Conservation (phyloP, 2,329 filamentous ascomycete species). For the Xylaria sp. region DNA sequence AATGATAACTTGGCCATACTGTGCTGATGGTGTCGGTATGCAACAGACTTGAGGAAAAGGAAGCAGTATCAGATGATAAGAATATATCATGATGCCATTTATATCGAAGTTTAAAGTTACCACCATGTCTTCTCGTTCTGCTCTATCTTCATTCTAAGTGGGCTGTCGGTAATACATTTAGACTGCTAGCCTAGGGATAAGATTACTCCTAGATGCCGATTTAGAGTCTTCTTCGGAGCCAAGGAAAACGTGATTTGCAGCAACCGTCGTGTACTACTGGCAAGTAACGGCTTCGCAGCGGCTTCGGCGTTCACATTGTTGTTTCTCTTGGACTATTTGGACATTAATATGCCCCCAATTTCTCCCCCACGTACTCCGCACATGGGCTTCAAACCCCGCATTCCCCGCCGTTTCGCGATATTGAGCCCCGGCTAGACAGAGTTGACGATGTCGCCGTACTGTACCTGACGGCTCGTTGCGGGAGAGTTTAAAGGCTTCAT, state of each 20-base stretch:
- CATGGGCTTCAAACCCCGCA: constrained; percentile 20
- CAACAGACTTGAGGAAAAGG: too few species aligned
- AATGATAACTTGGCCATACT: too few species aligned
- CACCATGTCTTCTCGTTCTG: not conserved
- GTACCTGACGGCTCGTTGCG: not conserved
- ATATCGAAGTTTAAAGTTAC: not conserved
- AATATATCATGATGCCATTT: too few species aligned
- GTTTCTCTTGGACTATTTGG: not conserved
- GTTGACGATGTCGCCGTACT: constrained; percentile 10
- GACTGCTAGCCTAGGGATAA: not conserved
- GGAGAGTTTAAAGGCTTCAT: not conserved
- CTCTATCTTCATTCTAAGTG: not conserved
- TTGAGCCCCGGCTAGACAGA: constrained; percentile 7
- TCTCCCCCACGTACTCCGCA: constrained; percentile 1
- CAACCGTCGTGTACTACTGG: not conserved
- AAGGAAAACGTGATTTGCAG: too few species aligned
- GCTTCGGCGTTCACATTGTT: not conserved
- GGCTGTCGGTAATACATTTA: not conserved
- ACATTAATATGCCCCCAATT: not conserved
- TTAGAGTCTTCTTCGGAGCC: too few species aligned
- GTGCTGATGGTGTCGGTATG: too few species aligned
- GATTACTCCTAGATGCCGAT: not conserved
- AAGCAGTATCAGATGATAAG: too few species aligned
- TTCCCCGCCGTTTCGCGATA: constrained; percentile 19
- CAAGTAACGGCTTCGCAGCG: not conserved